phyloP scores from a whole-genome alignment of 1,139 yeast genomes.

The Candida labiduridarum region DNA sequence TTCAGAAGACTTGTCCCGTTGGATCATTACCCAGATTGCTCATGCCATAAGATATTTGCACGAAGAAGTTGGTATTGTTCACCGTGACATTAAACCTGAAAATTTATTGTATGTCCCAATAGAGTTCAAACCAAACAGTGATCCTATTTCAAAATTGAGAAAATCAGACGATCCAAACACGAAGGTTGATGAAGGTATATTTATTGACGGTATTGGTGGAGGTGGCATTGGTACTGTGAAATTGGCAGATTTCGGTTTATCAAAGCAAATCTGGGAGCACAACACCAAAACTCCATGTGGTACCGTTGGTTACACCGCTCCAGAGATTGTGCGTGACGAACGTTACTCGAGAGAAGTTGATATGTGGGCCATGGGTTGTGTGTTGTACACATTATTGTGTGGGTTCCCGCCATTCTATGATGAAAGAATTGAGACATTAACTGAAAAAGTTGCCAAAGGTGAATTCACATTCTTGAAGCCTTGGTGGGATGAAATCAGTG shows the following conservation, averaged over 20 bases:
- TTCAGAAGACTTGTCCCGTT: slow-evolving; percentile 56
- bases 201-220: slow-evolving; percentile 49
- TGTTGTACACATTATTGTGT: slow-evolving; percentile 58
- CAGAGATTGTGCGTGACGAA: slow-evolving; percentile 61
- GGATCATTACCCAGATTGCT: slow-evolving; percentile 54
- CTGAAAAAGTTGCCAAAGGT: slow-evolving; percentile 61
- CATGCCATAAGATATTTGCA: slow-evolving; percentile 52
- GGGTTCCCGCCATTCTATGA: slow-evolving; percentile 68
- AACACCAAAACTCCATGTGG: slow-evolving; percentile 68
- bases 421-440: slow-evolving; percentile 55
- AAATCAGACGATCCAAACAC: slow-evolving; percentile 49
- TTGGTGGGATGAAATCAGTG: slow-evolving; percentile 66
- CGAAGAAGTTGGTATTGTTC: slow-evolving; percentile 59
- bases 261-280: slow-evolving; percentile 58
- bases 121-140: slow-evolving; percentile 45
- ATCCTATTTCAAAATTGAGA: slow-evolving; percentile 42
- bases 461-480: slow-evolving; percentile 59
- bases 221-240: slow-evolving; percentile 56
- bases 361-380: slow-evolving; percentile 69
- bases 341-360: slow-evolving; percentile 63
- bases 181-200: slow-evolving; percentile 56
- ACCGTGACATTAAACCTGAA: slow-evolving; percentile 61
- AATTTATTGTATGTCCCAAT: slow-evolving; percentile 63
- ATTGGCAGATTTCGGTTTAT: slow-evolving; percentile 60
- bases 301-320: slow-evolving; percentile 65